Evolutionary conservation across 371 early-diverging fungal genomes (phyloP).

Genomic region (Syncephalastrum contaminatum): DNA sequence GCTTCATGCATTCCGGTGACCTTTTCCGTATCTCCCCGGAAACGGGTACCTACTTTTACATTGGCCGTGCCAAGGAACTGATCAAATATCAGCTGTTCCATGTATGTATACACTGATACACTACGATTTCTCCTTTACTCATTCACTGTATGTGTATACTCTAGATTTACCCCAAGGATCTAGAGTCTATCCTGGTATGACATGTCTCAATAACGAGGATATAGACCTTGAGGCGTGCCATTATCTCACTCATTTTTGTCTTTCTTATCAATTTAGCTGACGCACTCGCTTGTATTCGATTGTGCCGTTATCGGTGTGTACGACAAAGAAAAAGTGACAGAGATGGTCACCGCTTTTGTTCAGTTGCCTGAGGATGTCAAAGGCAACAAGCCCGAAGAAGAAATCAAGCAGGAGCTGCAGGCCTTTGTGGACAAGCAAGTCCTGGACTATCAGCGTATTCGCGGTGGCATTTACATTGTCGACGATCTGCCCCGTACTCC

Average conservation of each 20-base stretch:
- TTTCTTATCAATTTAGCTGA: conserved; percentile 60
- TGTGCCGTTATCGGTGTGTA: conserved; percentile 67
- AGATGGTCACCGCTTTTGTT: conserved; percentile 70
- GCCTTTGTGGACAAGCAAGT: neutral
- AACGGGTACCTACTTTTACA: conserved; percentile 60
- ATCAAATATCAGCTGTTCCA: conserved; percentile 77
- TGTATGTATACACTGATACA: conserved; percentile 68
- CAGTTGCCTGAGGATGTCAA: conserved; percentile 29
- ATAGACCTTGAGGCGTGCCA: too few species aligned
- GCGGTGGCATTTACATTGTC: neutral
- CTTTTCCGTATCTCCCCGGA: conserved; percentile 61
- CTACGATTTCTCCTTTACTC: conserved; percentile 56
- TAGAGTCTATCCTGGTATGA: too few species aligned
- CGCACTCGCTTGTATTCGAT: conserved; percentile 57
- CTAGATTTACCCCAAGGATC: too few species aligned
- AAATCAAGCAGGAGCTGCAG: neutral
- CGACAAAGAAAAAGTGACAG: conserved; percentile 55
- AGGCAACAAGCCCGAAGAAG: neutral
- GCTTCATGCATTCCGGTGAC: conserved; percentile 84
- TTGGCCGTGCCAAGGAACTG: conserved; percentile 76
- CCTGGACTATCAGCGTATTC: neutral
- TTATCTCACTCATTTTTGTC: too few species aligned
- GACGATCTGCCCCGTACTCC: neutral
- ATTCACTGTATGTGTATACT: too few species aligned
- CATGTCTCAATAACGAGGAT: too few species aligned